Base-by-base conservation (phyloP, 345 rosid genomes). In the Boechera stricta region DNA sequence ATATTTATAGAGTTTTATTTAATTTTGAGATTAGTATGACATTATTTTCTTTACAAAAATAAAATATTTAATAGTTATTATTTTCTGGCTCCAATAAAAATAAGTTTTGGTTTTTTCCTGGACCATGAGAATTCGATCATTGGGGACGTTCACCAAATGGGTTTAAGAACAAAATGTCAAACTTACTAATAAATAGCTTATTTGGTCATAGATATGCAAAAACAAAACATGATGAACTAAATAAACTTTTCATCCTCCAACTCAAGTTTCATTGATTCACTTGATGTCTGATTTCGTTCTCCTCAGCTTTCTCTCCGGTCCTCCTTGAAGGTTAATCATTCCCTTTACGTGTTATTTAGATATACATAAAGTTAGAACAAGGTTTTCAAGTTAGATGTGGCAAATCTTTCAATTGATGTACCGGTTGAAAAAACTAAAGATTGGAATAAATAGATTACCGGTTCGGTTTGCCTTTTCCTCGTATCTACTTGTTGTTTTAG, bases 211-310 rank as follows among this genome's bases (percentile, higher is more conserved):
- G 26, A 39, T 29, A 3, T 39, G 10, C 52, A 9, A 39, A 41
- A 41, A 41, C 21, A 72, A 36, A 49, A 63, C 52, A 72, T 48
- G 16, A 72, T 15, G n/a, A 42, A 29, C 55, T 8, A 66, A 29
- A 45, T 13, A 38, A 21, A 32, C 33, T 21, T 64, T 42, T 54
- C 3, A 64, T 64, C 48, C 42, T 75, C 49, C 64, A 39, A 42
- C 48, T 47, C 24, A 0, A 11, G 7, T 67, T 67, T 38, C 33
- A 48, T 31, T 62, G 54, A 13, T 76, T 86, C 83, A 94, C 91
- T 93, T 88, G 10, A 92, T 95, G 80, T 92, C 87, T 0, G 97
- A 89, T 82, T 86, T 89, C 16, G 98, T 89, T 81, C 97, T 80
- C 81, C 92, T 82, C 84, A 94, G 76, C 66, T 66, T 82, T 76